Percentiles rank a stretch among this genome's conserved stretches.
phyloP scores from a whole-genome alignment of 768 basidiomycete genomes.

The Suillus ampliporus region DNA sequence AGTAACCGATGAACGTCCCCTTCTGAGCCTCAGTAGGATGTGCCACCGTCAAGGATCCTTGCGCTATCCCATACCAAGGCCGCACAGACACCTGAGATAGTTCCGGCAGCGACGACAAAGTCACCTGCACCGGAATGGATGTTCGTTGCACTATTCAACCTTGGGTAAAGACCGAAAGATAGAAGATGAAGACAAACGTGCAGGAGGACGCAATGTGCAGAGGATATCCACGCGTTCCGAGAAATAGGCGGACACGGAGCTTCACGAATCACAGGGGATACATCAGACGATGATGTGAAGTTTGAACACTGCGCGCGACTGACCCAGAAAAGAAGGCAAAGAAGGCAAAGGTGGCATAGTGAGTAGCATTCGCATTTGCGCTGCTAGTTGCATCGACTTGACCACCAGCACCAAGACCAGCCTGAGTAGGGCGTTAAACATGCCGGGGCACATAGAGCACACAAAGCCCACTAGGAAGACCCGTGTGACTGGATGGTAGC shows the following conservation, averaged over 20 bases:
- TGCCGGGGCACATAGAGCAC: conserved; percentile 50
- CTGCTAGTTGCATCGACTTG: conserved; percentile 66
- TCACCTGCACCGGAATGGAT: conserved; percentile 63
- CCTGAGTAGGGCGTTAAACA: conserved; percentile 78
- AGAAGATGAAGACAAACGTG: conserved; percentile 39
- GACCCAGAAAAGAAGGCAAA: conserved; percentile 75
- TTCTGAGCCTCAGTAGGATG: conserved; percentile 83
- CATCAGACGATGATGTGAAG: conserved; percentile 20
- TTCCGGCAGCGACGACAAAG: conserved; percentile 77
- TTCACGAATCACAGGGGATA: conserved; percentile 40
- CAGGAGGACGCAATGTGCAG: conserved; percentile 78
- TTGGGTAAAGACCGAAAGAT: conserved; percentile 20
- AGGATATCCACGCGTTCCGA: conserved; percentile 79
- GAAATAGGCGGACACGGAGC: conserved; percentile 74
- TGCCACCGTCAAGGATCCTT: conserved; percentile 83
- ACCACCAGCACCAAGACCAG: conserved; percentile 76
- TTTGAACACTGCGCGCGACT: conserved; percentile 18
- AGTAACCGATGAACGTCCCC: conserved; percentile 76
- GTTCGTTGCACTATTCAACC: conserved; percentile 60
- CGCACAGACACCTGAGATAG: conserved; percentile 76
- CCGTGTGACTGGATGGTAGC: conserved; percentile 59
- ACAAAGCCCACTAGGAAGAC: conserved; percentile 64
- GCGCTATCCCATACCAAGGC: conserved; percentile 80
- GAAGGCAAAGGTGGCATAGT: conserved; percentile 68
- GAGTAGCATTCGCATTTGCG: conserved; percentile 70